These are phyloP conservation scores for Pyricularia pennisetigena DNA, from an alignment of 2,329 filamentous ascomycete species.

Conservation along the genomic window DNA sequence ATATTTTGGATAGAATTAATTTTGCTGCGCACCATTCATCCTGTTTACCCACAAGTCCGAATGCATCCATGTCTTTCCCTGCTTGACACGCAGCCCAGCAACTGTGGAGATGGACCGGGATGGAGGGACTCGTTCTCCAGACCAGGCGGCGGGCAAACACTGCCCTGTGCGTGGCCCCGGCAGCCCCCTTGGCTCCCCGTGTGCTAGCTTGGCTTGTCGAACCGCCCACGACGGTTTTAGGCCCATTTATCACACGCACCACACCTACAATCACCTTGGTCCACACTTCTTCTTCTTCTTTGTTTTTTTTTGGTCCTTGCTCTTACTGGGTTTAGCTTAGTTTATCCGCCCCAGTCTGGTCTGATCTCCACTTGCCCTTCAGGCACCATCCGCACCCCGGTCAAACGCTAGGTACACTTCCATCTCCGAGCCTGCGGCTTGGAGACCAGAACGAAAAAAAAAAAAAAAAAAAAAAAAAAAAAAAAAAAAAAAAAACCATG, in stretches of 20 bases:
- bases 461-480: not conserved
- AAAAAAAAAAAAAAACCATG: not conserved
- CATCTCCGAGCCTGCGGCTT: constrained; percentile 14
- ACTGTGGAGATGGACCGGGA: not conserved
- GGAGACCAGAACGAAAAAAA: not conserved
- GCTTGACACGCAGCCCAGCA: not conserved
- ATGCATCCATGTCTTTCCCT: not conserved
- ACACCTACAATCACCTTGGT: too few relatives aligned
- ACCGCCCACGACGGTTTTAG: not conserved
- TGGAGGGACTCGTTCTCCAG: not conserved
- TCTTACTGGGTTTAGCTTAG: constrained; percentile 1
- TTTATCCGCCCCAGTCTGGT: too few relatives aligned
- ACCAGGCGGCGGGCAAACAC: not conserved
- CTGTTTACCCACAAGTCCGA: not conserved
- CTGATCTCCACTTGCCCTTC: too few relatives aligned
- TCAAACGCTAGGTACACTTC: constrained; percentile 10
- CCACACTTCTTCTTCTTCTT: not conserved
- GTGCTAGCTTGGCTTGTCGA: not conserved
- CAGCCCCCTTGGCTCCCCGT: not conserved
- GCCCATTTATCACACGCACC: constrained; percentile 7
- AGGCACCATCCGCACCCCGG: constrained; percentile 10
- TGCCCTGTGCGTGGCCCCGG: not conserved
- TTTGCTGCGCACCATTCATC: not conserved
- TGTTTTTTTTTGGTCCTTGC: not conserved
- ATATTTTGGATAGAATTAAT: not conserved